Evolutionary conservation across 2,329 filamentous ascomycete genomes (phyloP), one percentile per base, ranked within the genome.

Genomic region (Colletotrichum sp.): DNA sequence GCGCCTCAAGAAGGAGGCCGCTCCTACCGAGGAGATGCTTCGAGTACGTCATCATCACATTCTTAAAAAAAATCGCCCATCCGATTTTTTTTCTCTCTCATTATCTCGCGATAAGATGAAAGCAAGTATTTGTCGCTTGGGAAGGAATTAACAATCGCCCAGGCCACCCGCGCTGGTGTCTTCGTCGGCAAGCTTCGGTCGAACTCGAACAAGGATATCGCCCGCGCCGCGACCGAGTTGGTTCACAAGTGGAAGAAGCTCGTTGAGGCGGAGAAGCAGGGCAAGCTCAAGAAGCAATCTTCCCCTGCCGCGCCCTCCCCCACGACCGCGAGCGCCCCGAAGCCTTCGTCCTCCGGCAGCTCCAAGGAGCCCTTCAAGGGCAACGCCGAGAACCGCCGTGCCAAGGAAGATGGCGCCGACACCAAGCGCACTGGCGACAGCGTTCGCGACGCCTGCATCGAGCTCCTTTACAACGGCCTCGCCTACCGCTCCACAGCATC

Each of bases 401-500:
- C 93, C 87, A 93, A 94, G 79, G 90, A 89, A n/a, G 97, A 98
- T 83, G 93, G 93, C 55, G 92, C 98, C 69, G 92, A 96, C 80
- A 91, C 91, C 80, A 91, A 93, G 78, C 91, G 95, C 68, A 98
- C 96, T 18, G 92, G 92, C 63, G 93, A 94, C 75, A 86, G 89
- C 73, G 90, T 91, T 24, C 94, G 97, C 74, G 95, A 98, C 86
- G 94, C 92, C 81, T 98, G 95, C 83, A 93, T 98, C 77, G 96
- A 95, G 65, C 90, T 99, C 58, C 91, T 99, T 84, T 99, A 98
- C 87, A 97, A 99, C 81, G 97, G 96, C 18, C 89, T 99, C 21
- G 90, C 91, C 8, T 93, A 88, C 82, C 90, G 90, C 77, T 96
- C 94, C 62, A 90, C 92, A 73, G 94, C 94, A 83, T 91, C 94